Percentiles rank a stretch among this genome's conserved stretches.
Conservation (phyloP, 371 early-diverging fungal species). For the Mortierella sp. region DNA sequence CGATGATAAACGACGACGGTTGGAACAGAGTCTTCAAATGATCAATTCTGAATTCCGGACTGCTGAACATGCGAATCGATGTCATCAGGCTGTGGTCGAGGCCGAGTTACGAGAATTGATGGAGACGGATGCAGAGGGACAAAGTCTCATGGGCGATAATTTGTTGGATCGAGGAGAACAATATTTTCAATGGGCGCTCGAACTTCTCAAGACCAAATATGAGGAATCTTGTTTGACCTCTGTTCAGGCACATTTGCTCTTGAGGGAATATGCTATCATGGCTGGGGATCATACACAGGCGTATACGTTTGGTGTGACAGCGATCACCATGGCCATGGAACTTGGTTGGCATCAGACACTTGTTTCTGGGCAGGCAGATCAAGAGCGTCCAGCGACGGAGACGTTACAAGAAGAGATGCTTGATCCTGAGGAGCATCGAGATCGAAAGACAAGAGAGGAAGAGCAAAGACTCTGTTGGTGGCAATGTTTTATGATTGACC, state of each 20-base stretch:
- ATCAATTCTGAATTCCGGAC: conserved; percentile 10
- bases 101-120: conserved; percentile 23
- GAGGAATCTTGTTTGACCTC: conserved; percentile 40
- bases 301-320: conserved; percentile 44
- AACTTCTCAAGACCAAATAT: conserved; percentile 35
- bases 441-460: conserved; percentile 24
- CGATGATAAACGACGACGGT: conserved; percentile 19
- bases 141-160: conserved; percentile 14
- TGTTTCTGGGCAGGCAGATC: conserved; percentile 6
- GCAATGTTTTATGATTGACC: conserved; percentile 51
- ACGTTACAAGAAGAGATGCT: neutral
- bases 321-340: conserved; percentile 52
- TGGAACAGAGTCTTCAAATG: conserved; percentile 20
- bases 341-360: conserved; percentile 46
- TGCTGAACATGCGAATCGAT: neutral
- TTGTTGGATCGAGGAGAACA: conserved; percentile 42
- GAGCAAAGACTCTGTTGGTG: conserved; percentile 50
- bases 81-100: conserved; percentile 15
- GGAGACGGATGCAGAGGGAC: conserved; percentile 33
- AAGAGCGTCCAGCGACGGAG: neutral
- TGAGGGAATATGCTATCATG: conserved; percentile 50
- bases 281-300: conserved; percentile 47
- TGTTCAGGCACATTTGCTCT: conserved; percentile 35
- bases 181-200: conserved; percentile 47
- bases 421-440: conserved; percentile 2